Evolutionary conservation across 1,139 yeast species (phyloP).

Genomic region (Keqinozyma sinolaborantium): DNA sequence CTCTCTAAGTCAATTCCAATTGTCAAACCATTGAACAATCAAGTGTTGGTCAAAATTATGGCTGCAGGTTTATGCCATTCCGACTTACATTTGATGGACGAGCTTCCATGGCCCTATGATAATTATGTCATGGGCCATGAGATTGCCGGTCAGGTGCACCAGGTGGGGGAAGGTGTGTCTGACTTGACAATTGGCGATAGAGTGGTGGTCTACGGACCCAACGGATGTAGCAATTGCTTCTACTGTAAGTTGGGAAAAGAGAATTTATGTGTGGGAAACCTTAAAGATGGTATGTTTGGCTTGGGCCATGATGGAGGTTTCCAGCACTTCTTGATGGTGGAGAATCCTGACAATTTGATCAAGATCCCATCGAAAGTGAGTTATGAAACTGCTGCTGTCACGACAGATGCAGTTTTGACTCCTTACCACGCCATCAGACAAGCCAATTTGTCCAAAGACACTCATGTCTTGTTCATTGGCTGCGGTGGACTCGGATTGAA

Average conservation of each 20-base stretch:
- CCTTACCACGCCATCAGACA: constrained; percentile 44
- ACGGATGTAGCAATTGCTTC: constrained; percentile 39
- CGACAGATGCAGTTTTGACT: constrained; percentile 44
- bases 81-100: constrained; percentile 36
- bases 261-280: constrained; percentile 36
- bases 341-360: constrained; percentile 1
- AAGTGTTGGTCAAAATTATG: constrained; percentile 36
- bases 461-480: constrained; percentile 35
- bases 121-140: constrained; percentile 51
- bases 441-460: constrained; percentile 5
- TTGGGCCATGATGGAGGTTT: neutral
- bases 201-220: constrained; percentile 29
- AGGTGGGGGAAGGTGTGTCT: constrained; percentile 30
- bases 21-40: neutral
- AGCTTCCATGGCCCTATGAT: constrained; percentile 11
- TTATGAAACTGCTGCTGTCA: constrained; percentile 42
- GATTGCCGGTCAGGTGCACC: constrained; percentile 42
- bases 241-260: constrained; percentile 39
- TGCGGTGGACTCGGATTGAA: constrained; percentile 47
- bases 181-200: constrained; percentile 28
- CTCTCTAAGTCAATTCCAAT: neutral
- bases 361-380: constrained; percentile 41
- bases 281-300: constrained; percentile 24
- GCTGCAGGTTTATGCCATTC: constrained; percentile 49
- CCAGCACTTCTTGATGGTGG: neutral